Evolutionary conservation across 2,329 filamentous ascomycete species (phyloP).

Genomic region (Arthrobotrys entomopaga): DNA sequence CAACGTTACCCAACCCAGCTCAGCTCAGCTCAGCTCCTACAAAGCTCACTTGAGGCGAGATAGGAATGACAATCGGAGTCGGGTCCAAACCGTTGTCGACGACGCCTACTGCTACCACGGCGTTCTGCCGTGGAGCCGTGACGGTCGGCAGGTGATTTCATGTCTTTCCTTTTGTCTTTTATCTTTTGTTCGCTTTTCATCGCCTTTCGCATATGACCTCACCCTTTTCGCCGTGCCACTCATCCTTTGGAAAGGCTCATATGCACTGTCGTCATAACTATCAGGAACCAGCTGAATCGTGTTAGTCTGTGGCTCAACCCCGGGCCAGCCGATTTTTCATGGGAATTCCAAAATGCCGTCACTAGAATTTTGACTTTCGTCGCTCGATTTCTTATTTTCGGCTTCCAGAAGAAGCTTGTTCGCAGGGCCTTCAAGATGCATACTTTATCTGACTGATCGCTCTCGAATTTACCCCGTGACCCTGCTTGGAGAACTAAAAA

Average conservation of each 20-base stretch:
- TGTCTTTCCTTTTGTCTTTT: slow-evolving; percentile 17
- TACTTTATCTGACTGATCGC: neutral
- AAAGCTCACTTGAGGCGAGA: neutral
- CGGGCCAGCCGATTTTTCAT: no score
- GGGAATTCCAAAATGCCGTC: slow-evolving; percentile 6
- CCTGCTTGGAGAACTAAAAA: neutral
- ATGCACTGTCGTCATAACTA: slow-evolving; percentile 3
- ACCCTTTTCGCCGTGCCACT: neutral
- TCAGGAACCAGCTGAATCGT: no score
- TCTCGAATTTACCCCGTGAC: slow-evolving; percentile 1
- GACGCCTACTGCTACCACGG: slow-evolving; percentile 13
- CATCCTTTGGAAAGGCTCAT: neutral
- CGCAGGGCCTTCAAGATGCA: neutral
- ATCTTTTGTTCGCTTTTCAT: neutral
- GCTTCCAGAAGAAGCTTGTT: neutral
- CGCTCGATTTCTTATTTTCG: neutral
- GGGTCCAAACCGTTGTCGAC: slow-evolving; percentile 15
- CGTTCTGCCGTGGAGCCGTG: slow-evolving; percentile 20
- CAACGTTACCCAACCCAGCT: neutral
- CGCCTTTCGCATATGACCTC: slow-evolving; percentile 22
- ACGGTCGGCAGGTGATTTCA: slow-evolving; percentile 29
- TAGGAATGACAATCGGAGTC: neutral
- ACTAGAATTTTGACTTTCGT: neutral
- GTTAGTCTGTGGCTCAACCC: no score
- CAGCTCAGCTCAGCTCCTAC: neutral